Base-by-base conservation (phyloP, 1,139 yeast species). In the Kurtzmaniella natalensis region DNA sequence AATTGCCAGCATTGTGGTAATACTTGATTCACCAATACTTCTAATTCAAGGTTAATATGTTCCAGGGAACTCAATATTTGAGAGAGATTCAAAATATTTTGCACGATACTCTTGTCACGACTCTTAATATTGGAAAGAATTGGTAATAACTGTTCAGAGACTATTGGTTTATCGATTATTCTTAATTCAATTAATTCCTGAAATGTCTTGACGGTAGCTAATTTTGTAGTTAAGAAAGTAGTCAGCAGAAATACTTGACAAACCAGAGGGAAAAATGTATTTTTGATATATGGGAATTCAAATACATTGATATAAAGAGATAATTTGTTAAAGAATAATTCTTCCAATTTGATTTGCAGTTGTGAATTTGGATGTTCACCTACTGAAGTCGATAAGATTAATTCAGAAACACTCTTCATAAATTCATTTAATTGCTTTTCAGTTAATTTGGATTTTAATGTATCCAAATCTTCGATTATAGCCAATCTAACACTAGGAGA, bases 231-330 rank as follows among this genome's bases (percentile, higher is more conserved):
- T 26, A 88, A 61, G 27, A 92, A 76, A 0, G 94, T 84, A 0
- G 97, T 89, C 30, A 87, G 83, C 27, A 86, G 76, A 57, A 88
- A 89, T 3, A 86, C 74, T 28, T 72, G 73, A 27, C 87, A 75
- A 17, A 88, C 65, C 28, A 78, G 61, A 1, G 96, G 95, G 52
- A 85, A 76, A 13, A 87, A 64, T 13, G 76, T 75, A 45, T 79
- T 81, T 45, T 89, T 87, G 36, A 87, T 69, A 23, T 80, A 75
- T 5, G 89, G 76, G 49, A 86, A 85, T 36, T 81, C 94, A 32
- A 82, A 61, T 32, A 72, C 65, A 7, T 61, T 68, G 3, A 76
- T 54, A 28, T 76, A 59, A 7, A 58, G 44, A 0, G 66, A 58
- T 28, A 77, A 53, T 36, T 73, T 65, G n/a, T 49, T 51, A 37